phyloP scores from a whole-genome alignment of 139 green algal species.

The Closterium sp. region DNA sequence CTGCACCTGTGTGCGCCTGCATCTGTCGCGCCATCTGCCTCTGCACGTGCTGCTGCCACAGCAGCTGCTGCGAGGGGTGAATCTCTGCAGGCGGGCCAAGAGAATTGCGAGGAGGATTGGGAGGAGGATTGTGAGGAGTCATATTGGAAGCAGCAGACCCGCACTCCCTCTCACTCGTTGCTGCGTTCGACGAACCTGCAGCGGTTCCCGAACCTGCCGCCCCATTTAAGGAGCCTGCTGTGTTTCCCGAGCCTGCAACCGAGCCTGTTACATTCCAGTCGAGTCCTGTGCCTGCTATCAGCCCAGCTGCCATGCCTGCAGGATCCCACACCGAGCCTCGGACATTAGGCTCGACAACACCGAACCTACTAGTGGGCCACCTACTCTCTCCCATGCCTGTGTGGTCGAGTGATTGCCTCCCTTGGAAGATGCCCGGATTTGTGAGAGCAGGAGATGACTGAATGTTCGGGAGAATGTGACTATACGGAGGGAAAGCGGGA shows the following conservation, averaged over 20 bases:
- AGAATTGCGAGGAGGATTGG: background rate
- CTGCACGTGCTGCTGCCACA: background rate
- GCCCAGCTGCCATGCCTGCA: background rate
- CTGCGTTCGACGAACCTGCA: background rate
- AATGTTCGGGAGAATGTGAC: background rate
- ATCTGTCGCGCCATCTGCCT: background rate
- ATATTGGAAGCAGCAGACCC: background rate
- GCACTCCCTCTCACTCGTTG: background rate
- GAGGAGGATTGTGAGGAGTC: background rate
- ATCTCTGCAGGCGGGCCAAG: too few species aligned
- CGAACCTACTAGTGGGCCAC: background rate
- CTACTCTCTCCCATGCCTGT: background rate
- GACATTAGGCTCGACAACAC: background rate
- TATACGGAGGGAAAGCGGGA: background rate
- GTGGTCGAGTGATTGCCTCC: too few species aligned
- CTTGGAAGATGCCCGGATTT: background rate
- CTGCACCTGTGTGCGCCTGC: background rate
- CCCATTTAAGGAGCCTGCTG: too few species aligned
- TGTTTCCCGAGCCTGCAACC: background rate
- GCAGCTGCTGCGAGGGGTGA: background rate
- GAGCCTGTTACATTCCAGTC: background rate
- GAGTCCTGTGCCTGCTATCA: background rate
- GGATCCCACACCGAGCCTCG: background rate
- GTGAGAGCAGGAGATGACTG: background rate
- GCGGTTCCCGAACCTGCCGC: background rate